Evolutionary conservation across 139 green algal genomes (phyloP).

Genomic region (Chlorella sorokiniana): DNA sequence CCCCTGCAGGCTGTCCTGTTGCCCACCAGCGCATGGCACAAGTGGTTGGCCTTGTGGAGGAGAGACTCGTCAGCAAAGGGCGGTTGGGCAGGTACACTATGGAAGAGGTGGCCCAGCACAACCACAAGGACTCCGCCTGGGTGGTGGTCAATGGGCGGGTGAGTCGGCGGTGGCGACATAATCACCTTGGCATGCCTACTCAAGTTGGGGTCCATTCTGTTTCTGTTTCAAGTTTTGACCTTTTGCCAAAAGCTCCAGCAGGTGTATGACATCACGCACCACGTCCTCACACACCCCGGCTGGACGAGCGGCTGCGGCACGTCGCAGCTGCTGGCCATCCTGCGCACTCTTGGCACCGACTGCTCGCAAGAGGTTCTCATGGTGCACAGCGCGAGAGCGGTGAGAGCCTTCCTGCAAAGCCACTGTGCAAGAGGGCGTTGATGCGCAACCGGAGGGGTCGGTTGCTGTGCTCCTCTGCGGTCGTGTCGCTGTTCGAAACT

Average conservation of each 20-base stretch:
- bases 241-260: background rate
- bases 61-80: background rate
- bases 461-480: too few species aligned
- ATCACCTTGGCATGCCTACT: too few species aligned
- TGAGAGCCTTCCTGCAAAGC: too few species aligned
- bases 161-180: background rate
- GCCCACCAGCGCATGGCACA: too few species aligned
- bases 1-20: background rate
- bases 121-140: conserved; percentile 14
- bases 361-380: conserved; percentile 22
- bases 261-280: conserved; percentile 37
- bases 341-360: conserved; percentile 31
- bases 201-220: too few species aligned
- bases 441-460: too few species aligned
- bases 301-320: conserved; percentile 25
- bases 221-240: background rate
- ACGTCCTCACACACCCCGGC: conserved; percentile 17
- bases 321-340: conserved; percentile 25
- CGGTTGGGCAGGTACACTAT: conserved; percentile 11
- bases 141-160: conserved; percentile 18
- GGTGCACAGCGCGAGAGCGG: conserved; percentile 1
- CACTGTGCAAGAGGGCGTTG: too few species aligned
- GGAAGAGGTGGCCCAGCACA: conserved; percentile 10
- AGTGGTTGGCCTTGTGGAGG: background rate
- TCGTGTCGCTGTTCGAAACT: too few species aligned